Conservation (phyloP, 192 early-diverging fungal genomes). For the Podila minutissima region DNA sequence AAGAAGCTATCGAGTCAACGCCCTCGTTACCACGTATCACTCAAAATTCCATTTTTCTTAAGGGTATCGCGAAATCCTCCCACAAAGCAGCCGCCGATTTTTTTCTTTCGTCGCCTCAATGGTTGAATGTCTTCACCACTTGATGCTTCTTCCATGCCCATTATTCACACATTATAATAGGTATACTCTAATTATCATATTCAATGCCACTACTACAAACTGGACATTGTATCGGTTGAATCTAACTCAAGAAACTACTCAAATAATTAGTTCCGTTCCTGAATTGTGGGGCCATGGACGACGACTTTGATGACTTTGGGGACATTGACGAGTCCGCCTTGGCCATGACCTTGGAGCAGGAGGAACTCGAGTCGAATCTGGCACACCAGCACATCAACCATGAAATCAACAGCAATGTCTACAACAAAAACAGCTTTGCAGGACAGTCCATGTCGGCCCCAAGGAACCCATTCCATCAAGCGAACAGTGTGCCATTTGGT, state of each 20-base stretch:
- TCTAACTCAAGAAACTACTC: neutral
- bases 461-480: neutral
- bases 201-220: neutral
- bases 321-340: slow-evolving; percentile 30
- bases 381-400: neutral
- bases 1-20: too few relatives aligned
- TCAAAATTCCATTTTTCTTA: too few relatives aligned
- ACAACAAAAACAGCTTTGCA: neutral
- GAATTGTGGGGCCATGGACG: neutral
- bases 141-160: too few relatives aligned
- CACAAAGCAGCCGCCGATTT: too few relatives aligned
- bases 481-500: too few relatives aligned
- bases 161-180: too few relatives aligned
- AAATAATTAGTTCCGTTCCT: neutral
- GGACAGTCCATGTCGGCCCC: slow-evolving; percentile 2
- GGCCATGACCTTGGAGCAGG: neutral
- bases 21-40: too few relatives aligned
- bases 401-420: neutral
- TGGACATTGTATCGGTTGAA: neutral
- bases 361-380: neutral
- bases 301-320: slow-evolving; percentile 49
- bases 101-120: too few relatives aligned
- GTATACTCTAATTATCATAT: too few relatives aligned
- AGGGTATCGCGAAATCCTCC: too few relatives aligned
- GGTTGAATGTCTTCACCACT: too few relatives aligned